A percentile compares a stretch with the other conserved stretches of the same genome.
Evolutionary conservation across 805 yeast species (phyloP).

Genomic region (Naumovozyma castellii): DNA sequence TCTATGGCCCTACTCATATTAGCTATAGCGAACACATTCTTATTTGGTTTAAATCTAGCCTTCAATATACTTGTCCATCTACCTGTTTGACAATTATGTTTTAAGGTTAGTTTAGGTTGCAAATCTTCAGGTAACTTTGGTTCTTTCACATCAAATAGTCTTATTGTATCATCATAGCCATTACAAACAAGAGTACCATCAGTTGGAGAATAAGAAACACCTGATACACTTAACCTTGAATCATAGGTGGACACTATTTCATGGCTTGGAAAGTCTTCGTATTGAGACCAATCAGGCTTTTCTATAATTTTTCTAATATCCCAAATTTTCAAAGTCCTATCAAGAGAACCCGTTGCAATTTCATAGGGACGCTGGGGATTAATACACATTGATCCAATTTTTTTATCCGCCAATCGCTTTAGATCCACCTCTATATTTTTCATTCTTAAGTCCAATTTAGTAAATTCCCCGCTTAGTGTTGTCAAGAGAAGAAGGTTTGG

Average conservation of each 20-base stretch:
- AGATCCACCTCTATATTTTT: constrained; percentile 27
- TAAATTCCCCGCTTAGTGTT: constrained; percentile 73
- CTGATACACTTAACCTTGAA: constrained; percentile 73
- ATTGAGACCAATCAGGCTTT: constrained; percentile 48
- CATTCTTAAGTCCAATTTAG: constrained; percentile 60
- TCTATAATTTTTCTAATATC: constrained; percentile 53
- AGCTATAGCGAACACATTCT: constrained; percentile 80
- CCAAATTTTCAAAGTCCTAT: constrained; percentile 78
- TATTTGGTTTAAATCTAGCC: constrained; percentile 69
- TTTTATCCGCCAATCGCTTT: constrained; percentile 73
- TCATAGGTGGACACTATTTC: constrained; percentile 46
- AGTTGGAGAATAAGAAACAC: constrained; percentile 67
- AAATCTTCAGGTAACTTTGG: constrained; percentile 30
- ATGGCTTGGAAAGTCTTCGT: constrained; percentile 34
- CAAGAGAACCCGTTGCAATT: constrained; percentile 82
- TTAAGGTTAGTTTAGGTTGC: constrained; percentile 52
- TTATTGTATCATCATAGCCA: constrained; percentile 83
- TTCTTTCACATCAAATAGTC: constrained; percentile 51
- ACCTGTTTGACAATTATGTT: constrained; percentile 94
- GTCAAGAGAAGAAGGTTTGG: constrained; percentile 57
- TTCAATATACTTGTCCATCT: constrained; percentile 92
- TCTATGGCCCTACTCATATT: constrained; percentile 89
- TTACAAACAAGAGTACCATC: constrained; percentile 70
- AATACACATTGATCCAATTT: constrained; percentile 80
- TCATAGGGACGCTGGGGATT: constrained; percentile 60